Evolutionary conservation across 2,329 filamentous ascomycete genomes (phyloP), one percentile per base, ranked within the genome.

Genomic region (Aureobasidium melanogenum): DNA sequence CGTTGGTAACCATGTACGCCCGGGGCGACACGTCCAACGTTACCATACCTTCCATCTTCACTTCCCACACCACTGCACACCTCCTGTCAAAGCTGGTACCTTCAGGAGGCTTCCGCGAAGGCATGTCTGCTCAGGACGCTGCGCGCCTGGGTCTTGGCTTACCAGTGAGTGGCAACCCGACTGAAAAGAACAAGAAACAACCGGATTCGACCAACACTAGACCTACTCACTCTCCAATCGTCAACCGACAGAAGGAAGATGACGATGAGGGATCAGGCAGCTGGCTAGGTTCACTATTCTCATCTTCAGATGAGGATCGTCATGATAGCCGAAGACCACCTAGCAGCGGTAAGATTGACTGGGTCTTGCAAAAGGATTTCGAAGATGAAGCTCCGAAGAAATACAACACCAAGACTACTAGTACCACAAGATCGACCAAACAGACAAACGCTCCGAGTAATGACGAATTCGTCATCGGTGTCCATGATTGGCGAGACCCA

Each of bases 1-100:
- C 88, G 38, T 77, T 99, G 64, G 89, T 97, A 55, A 94, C 95
- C 68, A 99, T 99, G 94, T 97, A 96, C 73, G 94, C 94, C n/a
- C 86, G 89, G 69, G 94, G 93, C 39, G 92, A 97, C 71, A 96
- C 93, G 3, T 95, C 92, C 36, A 96, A 97, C 69, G 84, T 97
- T 66, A 91, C 91, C 0, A 97, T 99, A 59, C 92, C 94, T 1
- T 90, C 94, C 0, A 81, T 97, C 10, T 99, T 99, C 74, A 97
- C 94, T 0, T 95, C 93, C 0, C 86, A 94, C 67, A 97, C 91
- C 0, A 97, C 93, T 0, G 94, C 94, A 1, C 93, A 97, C 72
- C 80, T 99, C 15, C 81, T 99, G 17, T 96, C 92, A 1, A 91
- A 92, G 8, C 80, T 97, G 63, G 87, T 94, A 62, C 89, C 92